Base-by-base conservation (phyloP, 371 early-diverging fungal species). In the Haplosporangium sp. region DNA sequence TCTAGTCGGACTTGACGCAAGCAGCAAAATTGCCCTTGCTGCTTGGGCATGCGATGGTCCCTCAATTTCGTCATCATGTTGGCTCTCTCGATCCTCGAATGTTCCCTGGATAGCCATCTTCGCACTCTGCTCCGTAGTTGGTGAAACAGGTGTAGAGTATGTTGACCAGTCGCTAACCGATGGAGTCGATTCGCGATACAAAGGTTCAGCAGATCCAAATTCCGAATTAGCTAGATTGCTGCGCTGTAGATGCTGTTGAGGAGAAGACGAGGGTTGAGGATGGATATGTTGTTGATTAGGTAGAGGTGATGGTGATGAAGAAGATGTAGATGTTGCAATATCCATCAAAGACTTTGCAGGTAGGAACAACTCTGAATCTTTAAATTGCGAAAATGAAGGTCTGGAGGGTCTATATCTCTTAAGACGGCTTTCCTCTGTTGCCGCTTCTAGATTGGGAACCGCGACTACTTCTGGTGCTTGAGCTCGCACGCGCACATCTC, bases 311-410 rank as follows among this genome's bases (percentile, higher is more conserved):
- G 73, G 62, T 4, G 66, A 67, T 5, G 62, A 27, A 13, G 63
- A 27, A 7, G 75, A 57, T 13, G 75, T 57, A 6, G 78, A 77
- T 17, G 73, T 69, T 13, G 78, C 78, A 35, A 77, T 77, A 27
- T 69, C 67, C 73, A 77, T 72, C 17, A 77, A 60, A 11, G 78
- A 77, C 47, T 77, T 72, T 9, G 78, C 78, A 4, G 78, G 78
- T 44, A 58, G 60, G 58, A 72, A 77, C 42, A 77, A 56, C 65
- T 77, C 78, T 60, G 78, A 72, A 50, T 77, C 78, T 44, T 72
- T 77, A 63, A 69, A 77, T 57, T 69, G 65, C 0, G 78, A 77
- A 48, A 72, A 69, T 7, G 78, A 77, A 1, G 70, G 69, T 7
- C 78, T 61, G 1, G 73, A 42, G 2, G 52, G 47, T 39, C 64